Evolutionary conservation across 2,329 filamentous ascomycete species (phyloP).

Genomic region (Reticulascus tulasneorum): DNA sequence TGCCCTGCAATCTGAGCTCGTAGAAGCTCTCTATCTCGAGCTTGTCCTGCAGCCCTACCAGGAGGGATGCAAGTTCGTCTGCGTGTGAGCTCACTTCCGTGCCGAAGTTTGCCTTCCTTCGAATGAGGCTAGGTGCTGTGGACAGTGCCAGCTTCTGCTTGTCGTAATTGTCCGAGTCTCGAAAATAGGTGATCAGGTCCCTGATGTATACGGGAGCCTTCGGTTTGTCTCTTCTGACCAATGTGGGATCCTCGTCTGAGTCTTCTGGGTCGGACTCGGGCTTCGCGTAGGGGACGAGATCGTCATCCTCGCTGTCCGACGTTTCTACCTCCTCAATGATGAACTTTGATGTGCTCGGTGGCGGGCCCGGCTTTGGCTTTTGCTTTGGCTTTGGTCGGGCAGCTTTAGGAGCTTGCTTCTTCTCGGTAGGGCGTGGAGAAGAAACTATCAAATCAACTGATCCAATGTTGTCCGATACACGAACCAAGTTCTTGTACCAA

Average conservation of each 20-base stretch:
- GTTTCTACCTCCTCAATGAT: conserved; percentile 65
- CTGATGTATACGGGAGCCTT: conserved; percentile 86
- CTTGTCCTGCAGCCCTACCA: conserved; percentile 80
- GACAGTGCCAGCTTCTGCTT: conserved; percentile 74
- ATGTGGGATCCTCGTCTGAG: conserved; percentile 86
- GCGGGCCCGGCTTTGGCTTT: conserved; percentile 22
- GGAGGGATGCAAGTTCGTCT: conserved; percentile 70
- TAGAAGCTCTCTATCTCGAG: conserved; percentile 78
- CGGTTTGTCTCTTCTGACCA: conserved; percentile 78
- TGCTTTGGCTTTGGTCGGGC: conserved; percentile 15
- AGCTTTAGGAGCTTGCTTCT: conserved; percentile 7
- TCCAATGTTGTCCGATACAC: conserved; percentile 60
- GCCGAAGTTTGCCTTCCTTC: conserved; percentile 83
- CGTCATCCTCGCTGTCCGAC: conserved; percentile 59
- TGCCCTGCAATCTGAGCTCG: conserved; percentile 69
- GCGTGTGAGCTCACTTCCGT: conserved; percentile 82
- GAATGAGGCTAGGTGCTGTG: conserved; percentile 75
- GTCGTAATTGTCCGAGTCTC: conserved; percentile 80
- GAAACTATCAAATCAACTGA: conserved; percentile 45
- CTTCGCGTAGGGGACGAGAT: conserved; percentile 75
- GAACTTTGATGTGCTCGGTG: conserved; percentile 34
- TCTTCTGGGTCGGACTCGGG: conserved; percentile 86
- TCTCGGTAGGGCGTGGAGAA: conserved; percentile 13
- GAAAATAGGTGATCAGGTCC: conserved; percentile 73
- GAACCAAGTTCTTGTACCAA: conserved; percentile 68